Percentiles rank a stretch among this genome's conserved stretches.
Conservation (phyloP, 352 stramenopile species). For the Phytopythium vexans region DNA sequence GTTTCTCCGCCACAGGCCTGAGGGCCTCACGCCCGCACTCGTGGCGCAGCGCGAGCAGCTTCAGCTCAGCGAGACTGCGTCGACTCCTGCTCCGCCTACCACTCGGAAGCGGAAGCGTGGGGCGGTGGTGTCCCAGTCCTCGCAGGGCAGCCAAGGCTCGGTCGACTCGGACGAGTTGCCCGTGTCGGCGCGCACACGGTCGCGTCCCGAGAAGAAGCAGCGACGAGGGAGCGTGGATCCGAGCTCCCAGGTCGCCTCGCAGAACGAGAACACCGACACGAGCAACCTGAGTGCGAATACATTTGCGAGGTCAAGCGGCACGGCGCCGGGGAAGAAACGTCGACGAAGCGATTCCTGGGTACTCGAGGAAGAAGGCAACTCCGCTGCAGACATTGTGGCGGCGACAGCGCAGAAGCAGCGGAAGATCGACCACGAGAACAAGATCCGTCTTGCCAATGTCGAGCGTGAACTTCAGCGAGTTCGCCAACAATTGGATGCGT, state of each 20-base stretch:
- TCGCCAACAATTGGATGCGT: neutral
- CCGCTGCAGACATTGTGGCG: neutral
- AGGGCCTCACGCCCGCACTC: slow-evolving; percentile 18
- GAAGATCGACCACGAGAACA: neutral
- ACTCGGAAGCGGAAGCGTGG: slow-evolving; percentile 23
- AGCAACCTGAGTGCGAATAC: slow-evolving; percentile 1
- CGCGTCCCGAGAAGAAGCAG: slow-evolving; percentile 3
- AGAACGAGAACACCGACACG: slow-evolving; percentile 2
- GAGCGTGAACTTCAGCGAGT: neutral
- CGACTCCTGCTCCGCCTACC: slow-evolving; percentile 3
- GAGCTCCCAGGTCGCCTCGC: neutral
- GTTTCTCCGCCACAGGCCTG: slow-evolving; percentile 12
- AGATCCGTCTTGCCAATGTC: neutral
- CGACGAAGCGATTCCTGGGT: slow-evolving; percentile 3
- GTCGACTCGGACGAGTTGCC: slow-evolving; percentile 2
- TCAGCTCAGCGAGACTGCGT: slow-evolving; percentile 15
- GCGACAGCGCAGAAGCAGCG: neutral
- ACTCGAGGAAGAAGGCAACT: slow-evolving; percentile 9
- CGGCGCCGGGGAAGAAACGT: slow-evolving; percentile 14
- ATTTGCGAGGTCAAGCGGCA: neutral
- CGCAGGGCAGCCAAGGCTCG: slow-evolving; percentile 9
- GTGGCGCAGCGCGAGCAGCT: slow-evolving; percentile 15
- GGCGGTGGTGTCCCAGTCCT: slow-evolving; percentile 7
- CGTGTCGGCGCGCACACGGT: slow-evolving; percentile 3
- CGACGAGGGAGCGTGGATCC: neutral